These are phyloP conservation scores for Ophiostoma sp. DNA, from an alignment of 2,329 filamentous ascomycete genomes.

Conservation along the genomic window DNA sequence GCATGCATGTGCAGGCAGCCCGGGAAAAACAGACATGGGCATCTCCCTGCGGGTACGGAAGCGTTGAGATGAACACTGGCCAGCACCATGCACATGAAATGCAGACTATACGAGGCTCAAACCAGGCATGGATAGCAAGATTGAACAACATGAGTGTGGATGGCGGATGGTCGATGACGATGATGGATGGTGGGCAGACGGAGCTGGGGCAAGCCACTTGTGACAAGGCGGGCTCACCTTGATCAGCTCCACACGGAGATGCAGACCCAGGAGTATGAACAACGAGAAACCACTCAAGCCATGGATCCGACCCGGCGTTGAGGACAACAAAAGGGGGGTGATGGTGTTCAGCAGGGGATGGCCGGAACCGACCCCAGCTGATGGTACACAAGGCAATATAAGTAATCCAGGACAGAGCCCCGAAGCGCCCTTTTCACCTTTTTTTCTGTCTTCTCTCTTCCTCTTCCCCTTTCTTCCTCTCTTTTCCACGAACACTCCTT, in stretches of 20 bases:
- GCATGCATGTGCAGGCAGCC: constrained; percentile 6
- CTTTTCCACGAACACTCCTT: too few species aligned
- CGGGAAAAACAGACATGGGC: background rate
- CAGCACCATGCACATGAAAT: too few species aligned
- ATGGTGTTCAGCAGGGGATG: background rate
- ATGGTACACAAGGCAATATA: background rate
- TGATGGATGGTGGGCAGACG: background rate
- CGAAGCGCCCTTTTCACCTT: background rate
- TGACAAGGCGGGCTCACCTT: background rate
- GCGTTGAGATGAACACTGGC: background rate
- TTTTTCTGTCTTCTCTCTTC: background rate
- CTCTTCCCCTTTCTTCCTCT: background rate
- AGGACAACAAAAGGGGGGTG: background rate
- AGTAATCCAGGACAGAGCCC: background rate
- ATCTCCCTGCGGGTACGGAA: background rate
- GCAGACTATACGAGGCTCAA: too few species aligned
- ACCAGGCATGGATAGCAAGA: background rate
- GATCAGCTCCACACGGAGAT: background rate
- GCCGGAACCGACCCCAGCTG: constrained; percentile 3
- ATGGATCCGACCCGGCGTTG: background rate
- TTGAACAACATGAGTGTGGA: too few species aligned
- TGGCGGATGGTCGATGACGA: too few species aligned
- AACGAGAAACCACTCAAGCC: background rate
- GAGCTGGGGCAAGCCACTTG: constrained; percentile 11
- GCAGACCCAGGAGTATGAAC: background rate